Percentiles rank a stretch among this genome's conserved stretches.
Evolutionary conservation across 495 filamentous ascomycete species (phyloP).

Genomic region (Emericellopsis terricola): DNA sequence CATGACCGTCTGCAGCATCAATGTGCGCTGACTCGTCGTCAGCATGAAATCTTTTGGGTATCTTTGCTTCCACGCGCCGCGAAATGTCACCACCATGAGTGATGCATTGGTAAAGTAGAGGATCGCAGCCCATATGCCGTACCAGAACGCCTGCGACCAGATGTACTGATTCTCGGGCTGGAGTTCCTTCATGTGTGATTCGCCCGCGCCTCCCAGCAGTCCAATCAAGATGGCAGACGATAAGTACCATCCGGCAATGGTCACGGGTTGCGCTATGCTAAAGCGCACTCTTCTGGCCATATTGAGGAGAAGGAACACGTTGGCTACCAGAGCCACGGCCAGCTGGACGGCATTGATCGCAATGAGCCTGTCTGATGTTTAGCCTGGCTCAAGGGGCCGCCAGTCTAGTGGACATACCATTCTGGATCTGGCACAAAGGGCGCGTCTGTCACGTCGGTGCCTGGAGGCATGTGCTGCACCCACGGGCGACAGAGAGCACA

Average conservation of each 20-base stretch:
- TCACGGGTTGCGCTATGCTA: conserved; percentile 56
- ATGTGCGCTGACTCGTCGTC: conserved; percentile 54
- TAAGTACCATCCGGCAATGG: conserved; percentile 41
- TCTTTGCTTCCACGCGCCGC: conserved; percentile 42
- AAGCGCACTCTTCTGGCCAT: conserved; percentile 71
- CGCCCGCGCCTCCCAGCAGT: conserved; percentile 36
- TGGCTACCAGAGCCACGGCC: conserved; percentile 48
- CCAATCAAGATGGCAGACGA: conserved; percentile 48
- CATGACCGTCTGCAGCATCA: conserved; percentile 77
- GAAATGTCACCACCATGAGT: conserved; percentile 51
- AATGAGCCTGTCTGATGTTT: conserved; percentile 45
- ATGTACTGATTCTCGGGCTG: conserved; percentile 31
- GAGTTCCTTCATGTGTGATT: conserved; percentile 26
- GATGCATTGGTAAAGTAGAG: conserved; percentile 61
- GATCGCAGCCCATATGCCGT: conserved; percentile 55
- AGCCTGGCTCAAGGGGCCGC: neutral
- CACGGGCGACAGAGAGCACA: conserved; percentile 58
- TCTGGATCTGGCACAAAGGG: conserved; percentile 42
- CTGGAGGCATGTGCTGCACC: conserved; percentile 43
- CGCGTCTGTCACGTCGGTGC: conserved; percentile 27
- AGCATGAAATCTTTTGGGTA: conserved; percentile 54
- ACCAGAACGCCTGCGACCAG: conserved; percentile 62
- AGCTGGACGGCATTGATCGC: conserved; percentile 62
- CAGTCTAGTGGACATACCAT: too few relatives aligned
- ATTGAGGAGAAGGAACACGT: conserved; percentile 59